Percentiles rank a stretch among this genome's conserved stretches.
Conservation (phyloP, 352 stramenopile genomes). For the Pythium rhizo-oryzae region DNA sequence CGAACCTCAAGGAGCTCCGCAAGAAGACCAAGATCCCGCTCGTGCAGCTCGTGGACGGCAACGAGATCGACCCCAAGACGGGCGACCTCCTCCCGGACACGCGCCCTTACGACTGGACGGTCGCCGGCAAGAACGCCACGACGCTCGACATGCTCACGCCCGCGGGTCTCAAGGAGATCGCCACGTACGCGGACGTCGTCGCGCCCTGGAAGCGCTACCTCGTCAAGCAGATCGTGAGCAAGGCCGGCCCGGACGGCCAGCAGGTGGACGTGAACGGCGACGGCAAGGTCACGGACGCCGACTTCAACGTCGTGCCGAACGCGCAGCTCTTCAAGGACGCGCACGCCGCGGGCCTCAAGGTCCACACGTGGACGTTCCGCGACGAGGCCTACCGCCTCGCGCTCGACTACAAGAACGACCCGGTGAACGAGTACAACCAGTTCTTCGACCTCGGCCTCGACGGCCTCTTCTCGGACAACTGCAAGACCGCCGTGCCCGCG, state of each 20-base stretch:
- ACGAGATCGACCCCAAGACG: conserved; percentile 59
- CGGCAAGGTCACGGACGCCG: conserved; percentile 54
- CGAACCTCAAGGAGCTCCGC: conserved; percentile 73
- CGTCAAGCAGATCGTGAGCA: conserved; percentile 46
- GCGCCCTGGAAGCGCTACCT: conserved; percentile 87
- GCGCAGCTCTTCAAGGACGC: conserved; percentile 53
- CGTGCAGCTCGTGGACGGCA: conserved; percentile 76
- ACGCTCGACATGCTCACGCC: conserved; percentile 58
- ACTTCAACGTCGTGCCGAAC: conserved; percentile 54
- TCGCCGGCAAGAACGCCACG: conserved; percentile 52
- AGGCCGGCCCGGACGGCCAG: conserved; percentile 44
- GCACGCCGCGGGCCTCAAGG: conserved; percentile 54
- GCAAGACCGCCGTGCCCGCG: conserved; percentile 30
- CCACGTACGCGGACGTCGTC: conserved; percentile 69
- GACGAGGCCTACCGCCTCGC: conserved; percentile 70
- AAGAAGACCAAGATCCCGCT: conserved; percentile 71
- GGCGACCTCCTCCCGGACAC: conserved; percentile 47
- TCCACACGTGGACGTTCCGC: conserved; percentile 73
- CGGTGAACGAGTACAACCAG: conserved; percentile 61
- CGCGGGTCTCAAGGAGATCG: conserved; percentile 58
- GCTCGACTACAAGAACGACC: conserved; percentile 69
- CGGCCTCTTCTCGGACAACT: conserved; percentile 57
- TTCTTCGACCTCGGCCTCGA: conserved; percentile 70
- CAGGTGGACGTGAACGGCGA: conserved; percentile 69
- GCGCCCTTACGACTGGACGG: conserved; percentile 73